Base-by-base conservation (phyloP, 345 rosid species). In the Raphanus raphanistrum region DNA sequence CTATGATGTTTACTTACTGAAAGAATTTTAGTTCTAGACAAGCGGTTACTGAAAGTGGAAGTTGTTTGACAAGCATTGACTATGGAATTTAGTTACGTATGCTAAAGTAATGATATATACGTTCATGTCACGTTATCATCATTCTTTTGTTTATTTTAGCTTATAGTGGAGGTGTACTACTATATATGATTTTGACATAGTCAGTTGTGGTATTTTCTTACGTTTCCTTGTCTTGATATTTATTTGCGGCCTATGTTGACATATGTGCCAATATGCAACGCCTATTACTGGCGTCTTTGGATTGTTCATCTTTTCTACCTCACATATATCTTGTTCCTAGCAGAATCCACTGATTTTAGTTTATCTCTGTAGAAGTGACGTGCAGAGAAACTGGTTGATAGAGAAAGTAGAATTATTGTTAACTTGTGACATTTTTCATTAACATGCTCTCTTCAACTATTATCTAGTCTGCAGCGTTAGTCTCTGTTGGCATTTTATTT, bases 401-500 rank as follows among this genome's bases (percentile, higher is more conserved):
- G 45, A 38, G 35, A 66, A 58, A 66, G 31, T 72, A 57, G 15
- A 28, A 66, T 8, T 66, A 38, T 9, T 16, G 15, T 71, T 66
- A 66, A 43, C 63, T 43, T n/a, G 68, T 72, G 41, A 27, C 27
- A 48, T 64, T 45, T 73, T 71, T 31, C 12, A 45, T 70, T 27
- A 74, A 80, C 63, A 55, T 62, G 5, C 71, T 82, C 33, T 80
- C 45, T 43, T 78, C 81, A 25, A 76, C 81, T 70, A 50, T 81
- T 26, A 21, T 75, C 41, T 28, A 66, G 17, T 66, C 36, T 74
- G 58, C 97, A 72, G 99, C 97, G 2, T 54, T 65, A 62, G n/a
- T 52, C 33, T 73, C 98, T 21, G 83, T 91, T 68, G 99, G 99
- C 76, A 88, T 92, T 80, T 90, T 95, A 74, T 92, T 80, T 71